These are phyloP conservation scores for Phytophthora kernoviae DNA, from an alignment of 352 stramenopile genomes.

Conservation along the genomic window DNA sequence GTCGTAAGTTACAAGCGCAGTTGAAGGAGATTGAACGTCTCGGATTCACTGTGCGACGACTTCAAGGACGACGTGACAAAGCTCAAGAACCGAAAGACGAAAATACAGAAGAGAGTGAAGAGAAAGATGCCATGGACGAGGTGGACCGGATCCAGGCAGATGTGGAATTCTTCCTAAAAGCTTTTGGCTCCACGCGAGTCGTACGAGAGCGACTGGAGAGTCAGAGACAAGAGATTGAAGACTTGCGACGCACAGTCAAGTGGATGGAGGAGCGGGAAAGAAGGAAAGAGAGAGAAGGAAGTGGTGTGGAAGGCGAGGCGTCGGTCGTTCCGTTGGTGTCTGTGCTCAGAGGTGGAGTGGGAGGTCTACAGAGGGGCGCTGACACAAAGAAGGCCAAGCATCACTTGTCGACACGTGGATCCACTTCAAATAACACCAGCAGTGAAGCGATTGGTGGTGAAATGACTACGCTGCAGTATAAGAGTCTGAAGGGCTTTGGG, in stretches of 20 bases:
- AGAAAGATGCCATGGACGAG: not conserved
- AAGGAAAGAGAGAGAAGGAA: not conserved
- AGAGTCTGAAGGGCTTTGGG: too few relatives aligned
- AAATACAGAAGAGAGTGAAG: not conserved
- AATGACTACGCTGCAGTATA: too few relatives aligned
- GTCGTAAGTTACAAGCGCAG: not conserved
- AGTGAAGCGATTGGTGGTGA: too few relatives aligned
- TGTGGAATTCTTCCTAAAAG: constrained; percentile 9
- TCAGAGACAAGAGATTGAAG: constrained; percentile 4
- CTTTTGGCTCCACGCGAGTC: constrained; percentile 6
- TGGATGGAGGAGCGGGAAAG: constrained; percentile 7
- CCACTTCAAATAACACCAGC: too few relatives aligned
- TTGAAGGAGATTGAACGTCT: constrained; percentile 2
- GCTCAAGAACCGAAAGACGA: not conserved
- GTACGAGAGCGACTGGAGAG: constrained; percentile 8
- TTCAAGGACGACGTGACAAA: not conserved
- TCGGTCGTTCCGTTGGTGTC: not conserved
- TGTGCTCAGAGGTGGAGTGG: not conserved
- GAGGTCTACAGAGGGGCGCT: too few relatives aligned
- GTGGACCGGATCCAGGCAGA: constrained; percentile 4
- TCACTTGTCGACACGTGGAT: too few relatives aligned
- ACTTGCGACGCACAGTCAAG: constrained; percentile 5
- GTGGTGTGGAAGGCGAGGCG: not conserved
- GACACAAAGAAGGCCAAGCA: not conserved
- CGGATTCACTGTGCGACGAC: not conserved